A percentile compares a stretch with the other conserved stretches of the same genome.
phyloP scores from a whole-genome alignment of 2,329 filamentous ascomycete genomes.

The Cladophialophora psammophila region DNA sequence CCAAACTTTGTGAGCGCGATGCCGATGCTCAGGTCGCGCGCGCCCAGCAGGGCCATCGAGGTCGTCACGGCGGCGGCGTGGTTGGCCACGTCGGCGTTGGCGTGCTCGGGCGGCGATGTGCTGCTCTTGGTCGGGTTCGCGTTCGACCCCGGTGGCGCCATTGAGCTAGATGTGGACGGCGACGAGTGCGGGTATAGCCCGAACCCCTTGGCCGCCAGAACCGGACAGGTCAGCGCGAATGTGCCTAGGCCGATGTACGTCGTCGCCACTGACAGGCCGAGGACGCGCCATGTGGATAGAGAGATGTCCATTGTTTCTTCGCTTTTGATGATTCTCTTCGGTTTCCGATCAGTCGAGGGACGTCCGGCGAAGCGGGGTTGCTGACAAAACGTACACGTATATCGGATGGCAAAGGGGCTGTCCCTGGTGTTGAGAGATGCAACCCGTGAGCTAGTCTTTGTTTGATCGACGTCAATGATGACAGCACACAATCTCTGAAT shows the following conservation, averaged over 20 bases:
- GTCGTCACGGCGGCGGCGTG: constrained; percentile 18
- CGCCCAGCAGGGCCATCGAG: constrained; percentile 34
- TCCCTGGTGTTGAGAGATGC: no score
- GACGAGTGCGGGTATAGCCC: constrained; percentile 27
- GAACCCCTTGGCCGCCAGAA: constrained; percentile 20
- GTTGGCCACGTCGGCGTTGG: constrained; percentile 15
- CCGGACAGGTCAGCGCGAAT: constrained; percentile 21
- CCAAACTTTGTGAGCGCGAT: constrained; percentile 52
- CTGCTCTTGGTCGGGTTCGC: constrained; percentile 5
- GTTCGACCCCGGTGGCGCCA: not conserved
- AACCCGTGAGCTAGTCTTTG: no score
- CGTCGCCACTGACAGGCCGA: constrained; percentile 29
- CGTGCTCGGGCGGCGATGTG: constrained; percentile 1
- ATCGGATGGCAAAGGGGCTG: no score
- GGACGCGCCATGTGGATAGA: constrained; percentile 33
- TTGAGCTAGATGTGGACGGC: not conserved
- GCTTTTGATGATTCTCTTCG: not conserved
- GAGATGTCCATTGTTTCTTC: constrained; percentile 26
- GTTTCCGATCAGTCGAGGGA: no score
- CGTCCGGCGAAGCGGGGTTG: no score
- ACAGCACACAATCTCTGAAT: no score
- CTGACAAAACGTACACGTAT: no score
- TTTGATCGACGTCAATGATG: no score
- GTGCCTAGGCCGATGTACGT: constrained; percentile 34
- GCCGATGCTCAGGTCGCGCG: constrained; percentile 34